Conservation (phyloP, 2,329 filamentous ascomycete genomes). For the Trichoderma koningii region DNA sequence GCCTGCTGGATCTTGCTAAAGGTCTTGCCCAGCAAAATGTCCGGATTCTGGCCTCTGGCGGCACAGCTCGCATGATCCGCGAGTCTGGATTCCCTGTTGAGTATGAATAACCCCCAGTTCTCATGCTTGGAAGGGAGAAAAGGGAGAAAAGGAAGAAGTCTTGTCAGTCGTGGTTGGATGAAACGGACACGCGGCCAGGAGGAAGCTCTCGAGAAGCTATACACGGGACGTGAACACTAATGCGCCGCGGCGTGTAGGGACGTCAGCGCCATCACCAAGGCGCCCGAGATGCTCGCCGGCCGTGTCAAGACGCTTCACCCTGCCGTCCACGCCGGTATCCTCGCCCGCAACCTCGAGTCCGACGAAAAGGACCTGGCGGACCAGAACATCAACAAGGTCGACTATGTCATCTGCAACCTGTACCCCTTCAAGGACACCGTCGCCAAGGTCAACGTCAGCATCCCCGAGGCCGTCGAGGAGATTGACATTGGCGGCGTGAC, state of each 20-base stretch:
- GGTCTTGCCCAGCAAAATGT: conserved; percentile 87
- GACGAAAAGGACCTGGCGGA: conserved; percentile 96
- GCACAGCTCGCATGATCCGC: conserved; percentile 93
- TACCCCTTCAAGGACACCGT: conserved; percentile 99
- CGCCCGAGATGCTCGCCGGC: conserved; percentile 94
- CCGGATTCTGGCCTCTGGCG: conserved; percentile 89
- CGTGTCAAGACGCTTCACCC: conserved; percentile 90
- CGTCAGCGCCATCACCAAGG: conserved; percentile 94
- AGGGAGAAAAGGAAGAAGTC: not conserved
- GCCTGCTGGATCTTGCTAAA: conserved; percentile 87
- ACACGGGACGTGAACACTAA: conserved; percentile 24
- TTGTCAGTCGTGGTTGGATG: conserved; percentile 4
- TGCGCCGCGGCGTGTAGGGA: conserved; percentile 59
- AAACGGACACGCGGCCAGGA: conserved; percentile 6
- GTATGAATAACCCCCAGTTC: conserved; percentile 52
- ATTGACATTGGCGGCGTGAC: conserved; percentile 98
- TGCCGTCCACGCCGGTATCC: conserved; percentile 85
- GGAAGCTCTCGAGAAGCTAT: conserved; percentile 2
- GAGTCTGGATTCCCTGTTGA: conserved; percentile 95
- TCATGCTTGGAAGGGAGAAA: conserved; percentile 7
- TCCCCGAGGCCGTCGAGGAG: conserved; percentile 95
- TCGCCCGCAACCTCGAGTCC: conserved; percentile 89
- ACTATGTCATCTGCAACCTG: conserved; percentile 96
- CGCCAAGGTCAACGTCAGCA: conserved; percentile 94
- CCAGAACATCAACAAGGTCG: conserved; percentile 92